Percentiles rank a stretch among this genome's conserved stretches.
Evolutionary conservation across 306 rosid species (phyloP).

Genomic region (Alnus glutinosa): DNA sequence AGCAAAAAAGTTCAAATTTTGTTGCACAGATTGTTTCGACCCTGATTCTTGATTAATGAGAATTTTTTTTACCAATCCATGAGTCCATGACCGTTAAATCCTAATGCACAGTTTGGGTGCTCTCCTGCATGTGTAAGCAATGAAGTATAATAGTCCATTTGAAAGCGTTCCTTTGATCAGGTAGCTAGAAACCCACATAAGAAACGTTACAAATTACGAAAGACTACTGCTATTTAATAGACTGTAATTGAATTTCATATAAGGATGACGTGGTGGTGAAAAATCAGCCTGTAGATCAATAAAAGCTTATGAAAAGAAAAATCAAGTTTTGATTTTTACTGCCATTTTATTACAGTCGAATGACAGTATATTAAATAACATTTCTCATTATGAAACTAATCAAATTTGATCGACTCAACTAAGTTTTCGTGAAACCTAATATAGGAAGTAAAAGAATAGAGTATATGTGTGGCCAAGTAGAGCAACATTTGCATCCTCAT

Average conservation of each 20-base stretch:
- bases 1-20: not conserved
- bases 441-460: not conserved
- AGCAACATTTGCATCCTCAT: conserved; percentile 85
- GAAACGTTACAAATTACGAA: not conserved
- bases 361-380: no score
- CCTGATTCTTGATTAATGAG: not conserved
- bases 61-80: conserved; percentile 53
- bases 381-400: no score
- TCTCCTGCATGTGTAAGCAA: conserved; percentile 93
- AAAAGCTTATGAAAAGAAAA: no score
- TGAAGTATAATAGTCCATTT: conserved; percentile 45
- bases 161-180: conserved; percentile 63
- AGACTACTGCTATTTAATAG: not conserved
- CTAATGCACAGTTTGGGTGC: conserved; percentile 83
- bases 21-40: not conserved
- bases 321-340: no score
- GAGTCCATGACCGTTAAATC: conserved; percentile 62
- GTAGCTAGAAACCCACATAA: conserved; percentile 50
- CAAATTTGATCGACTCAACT: conserved; percentile 6
- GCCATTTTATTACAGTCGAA: no score
- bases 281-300: no score
- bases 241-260: no score
- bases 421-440: not conserved
- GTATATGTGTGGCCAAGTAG: conserved; percentile 82
- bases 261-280: no score